Base-by-base conservation (phyloP, 805 yeast species). In the Saturnispora sekii region DNA sequence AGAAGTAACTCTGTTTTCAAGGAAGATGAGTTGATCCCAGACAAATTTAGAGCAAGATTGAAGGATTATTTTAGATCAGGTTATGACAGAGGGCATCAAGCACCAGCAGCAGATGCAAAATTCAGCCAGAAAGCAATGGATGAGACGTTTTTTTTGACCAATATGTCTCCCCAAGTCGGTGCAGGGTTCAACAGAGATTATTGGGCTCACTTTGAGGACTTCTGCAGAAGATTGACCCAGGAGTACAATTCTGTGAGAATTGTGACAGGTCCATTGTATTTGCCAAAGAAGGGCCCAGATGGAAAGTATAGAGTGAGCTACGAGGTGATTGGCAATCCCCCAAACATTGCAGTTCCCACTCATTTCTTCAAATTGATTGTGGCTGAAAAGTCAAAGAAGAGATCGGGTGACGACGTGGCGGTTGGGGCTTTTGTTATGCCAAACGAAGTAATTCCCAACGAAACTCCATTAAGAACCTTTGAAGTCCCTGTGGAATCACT, bases 51-150 rank as follows among this genome's bases (percentile, higher is more conserved):
- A 53, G 90, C 81, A 2, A 69, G 74, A 43, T 68, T 93, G 45
- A 73, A 79, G 49, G 97, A 93, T 64, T 93, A 84, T 62, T 93
- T 90, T 70, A 74, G 97, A 54, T 81, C 93, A 30, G 98, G 98
- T 1, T 93, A 86, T 63, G 98, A 93, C 62, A 69, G 97, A 52
- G 98, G 98, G 5, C 98, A 93, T 64, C 87, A 85, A 56, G 97
- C 96, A 0, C 97, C 98, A 3, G 98, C 98, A 5, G 97, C 97
- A 0, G 84, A 93, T 62, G 97, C 97, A 21, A 88, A 86, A 60
- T 93, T 78, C 65, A 77, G 79, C 30, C 98, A 93, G 64, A 54
- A 61, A 15, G 97, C 97, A 15, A 90, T 93, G 97, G 82, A 93
- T 63, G 95, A 90, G 61, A 93, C 98, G 0, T 93, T 93, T 58